phyloP scores from a whole-genome alignment of 768 basidiomycete species.

The Pilatotrama ljubarskyi region DNA sequence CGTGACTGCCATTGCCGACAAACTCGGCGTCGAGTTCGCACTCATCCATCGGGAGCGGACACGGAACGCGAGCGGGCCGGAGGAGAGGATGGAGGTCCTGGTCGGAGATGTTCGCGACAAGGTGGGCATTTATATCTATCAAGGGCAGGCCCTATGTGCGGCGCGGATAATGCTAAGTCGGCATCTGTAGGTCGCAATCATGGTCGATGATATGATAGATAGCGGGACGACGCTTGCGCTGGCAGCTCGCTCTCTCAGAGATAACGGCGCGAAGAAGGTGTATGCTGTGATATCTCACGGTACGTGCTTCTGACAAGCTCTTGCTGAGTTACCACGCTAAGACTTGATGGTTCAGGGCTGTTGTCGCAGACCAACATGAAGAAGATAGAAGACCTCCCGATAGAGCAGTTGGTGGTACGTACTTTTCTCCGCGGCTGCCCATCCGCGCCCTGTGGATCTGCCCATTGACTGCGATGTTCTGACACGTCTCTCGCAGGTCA shows the following conservation, averaged over 20 bases:
- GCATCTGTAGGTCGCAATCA: slow-evolving; percentile 70
- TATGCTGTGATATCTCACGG: slow-evolving; percentile 94
- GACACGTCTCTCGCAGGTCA: slow-evolving; percentile 55
- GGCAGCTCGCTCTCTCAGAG: slow-evolving; percentile 82
- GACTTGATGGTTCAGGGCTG: slow-evolving; percentile 51
- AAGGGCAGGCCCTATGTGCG: background rate
- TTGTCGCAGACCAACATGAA: slow-evolving; percentile 76
- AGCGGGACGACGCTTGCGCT: slow-evolving; percentile 86
- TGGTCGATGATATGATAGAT: slow-evolving; percentile 99
- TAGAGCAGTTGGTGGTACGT: slow-evolving; percentile 85
- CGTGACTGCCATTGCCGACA: slow-evolving; percentile 93
- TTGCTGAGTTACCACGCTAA: background rate
- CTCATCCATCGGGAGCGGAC: slow-evolving; percentile 91
- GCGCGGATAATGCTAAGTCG: background rate
- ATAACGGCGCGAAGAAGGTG: slow-evolving; percentile 85
- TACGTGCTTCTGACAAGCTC: slow-evolving; percentile 33
- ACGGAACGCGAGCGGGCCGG: slow-evolving; percentile 60
- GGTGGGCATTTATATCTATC: slow-evolving; percentile 38
- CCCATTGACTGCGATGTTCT: background rate
- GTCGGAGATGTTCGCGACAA: slow-evolving; percentile 95
- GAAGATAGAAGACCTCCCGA: slow-evolving; percentile 65
- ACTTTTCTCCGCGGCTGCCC: background rate
- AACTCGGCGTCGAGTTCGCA: slow-evolving; percentile 92
- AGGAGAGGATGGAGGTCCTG: slow-evolving; percentile 87
- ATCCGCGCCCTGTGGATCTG: background rate